A percentile compares a stretch with the other conserved stretches of the same genome.
These are phyloP conservation scores for Salicornia ramosissima DNA, from an alignment of 148 eudicot species.

Conservation along the genomic window DNA sequence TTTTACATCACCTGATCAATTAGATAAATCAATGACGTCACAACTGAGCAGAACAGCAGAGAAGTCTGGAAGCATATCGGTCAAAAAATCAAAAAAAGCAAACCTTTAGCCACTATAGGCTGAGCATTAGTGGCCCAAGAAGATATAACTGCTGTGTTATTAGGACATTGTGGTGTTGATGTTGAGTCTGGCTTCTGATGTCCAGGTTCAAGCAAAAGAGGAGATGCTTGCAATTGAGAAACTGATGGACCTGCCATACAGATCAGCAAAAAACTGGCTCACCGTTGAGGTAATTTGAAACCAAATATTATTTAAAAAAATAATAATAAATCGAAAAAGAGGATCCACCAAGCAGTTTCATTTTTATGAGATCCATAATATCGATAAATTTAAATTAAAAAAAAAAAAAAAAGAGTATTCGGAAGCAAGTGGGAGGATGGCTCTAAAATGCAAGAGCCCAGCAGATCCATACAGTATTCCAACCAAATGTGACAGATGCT, in stretches of 20 bases:
- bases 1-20: conserved; percentile 41
- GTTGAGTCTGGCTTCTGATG: conserved; percentile 42
- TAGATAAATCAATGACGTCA: conserved; percentile 5
- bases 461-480: not conserved
- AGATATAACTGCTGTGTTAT: conserved; percentile 37
- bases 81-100: not conserved
- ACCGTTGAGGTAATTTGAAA: not conserved
- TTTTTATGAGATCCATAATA: no score
- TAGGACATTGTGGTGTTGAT: conserved; percentile 33
- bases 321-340: no score
- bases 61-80: conserved; percentile 7
- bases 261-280: conserved; percentile 15
- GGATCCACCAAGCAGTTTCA: not conserved
- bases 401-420: not conserved
- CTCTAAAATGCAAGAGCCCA: not conserved
- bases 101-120: conserved; percentile 48
- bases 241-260: conserved; percentile 39
- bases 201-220: conserved; percentile 44
- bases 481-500: conserved; percentile 8
- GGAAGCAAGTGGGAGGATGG: not conserved
- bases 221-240: conserved; percentile 36
- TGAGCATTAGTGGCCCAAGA: conserved; percentile 45
- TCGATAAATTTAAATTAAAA: no score
- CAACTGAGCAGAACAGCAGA: not conserved
- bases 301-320: conserved; percentile 1